These are phyloP conservation scores for Entophlyctis helioformis DNA, from an alignment of 192 early-diverging fungal species.

Conservation along the genomic window DNA sequence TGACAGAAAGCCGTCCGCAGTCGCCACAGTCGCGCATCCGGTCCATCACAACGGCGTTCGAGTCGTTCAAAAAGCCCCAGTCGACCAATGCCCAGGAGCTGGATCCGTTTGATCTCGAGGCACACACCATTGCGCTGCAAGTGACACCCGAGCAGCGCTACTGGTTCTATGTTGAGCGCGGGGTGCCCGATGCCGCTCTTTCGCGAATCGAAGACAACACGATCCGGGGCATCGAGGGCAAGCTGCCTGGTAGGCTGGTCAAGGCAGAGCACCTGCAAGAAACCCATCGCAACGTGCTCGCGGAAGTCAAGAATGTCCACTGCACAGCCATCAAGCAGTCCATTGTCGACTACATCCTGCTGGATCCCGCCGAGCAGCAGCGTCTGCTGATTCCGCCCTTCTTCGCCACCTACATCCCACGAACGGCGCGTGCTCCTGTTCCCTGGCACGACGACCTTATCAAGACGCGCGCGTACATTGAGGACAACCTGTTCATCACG, in stretches of 20 bases:
- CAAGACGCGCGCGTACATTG: constrained; percentile 17
- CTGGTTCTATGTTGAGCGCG: constrained; percentile 36
- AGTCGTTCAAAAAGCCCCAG: neutral
- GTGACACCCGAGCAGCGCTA: constrained; percentile 41
- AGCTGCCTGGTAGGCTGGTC: constrained; percentile 18
- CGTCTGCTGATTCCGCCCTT: constrained; percentile 33
- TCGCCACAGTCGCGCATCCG: constrained; percentile 28
- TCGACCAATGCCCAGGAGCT: constrained; percentile 8
- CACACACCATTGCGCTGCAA: constrained; percentile 35
- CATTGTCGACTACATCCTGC: constrained; percentile 47
- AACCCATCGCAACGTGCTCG: constrained; percentile 13
- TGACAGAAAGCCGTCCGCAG: too few species aligned
- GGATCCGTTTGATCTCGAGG: constrained; percentile 40
- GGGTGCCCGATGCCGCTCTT: constrained; percentile 24
- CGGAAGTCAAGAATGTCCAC: constrained; percentile 30
- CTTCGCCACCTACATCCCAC: constrained; percentile 14
- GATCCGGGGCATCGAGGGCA: constrained; percentile 11
- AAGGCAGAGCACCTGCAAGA: constrained; percentile 12
- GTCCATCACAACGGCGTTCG: constrained; percentile 4
- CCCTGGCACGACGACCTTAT: constrained; percentile 41
- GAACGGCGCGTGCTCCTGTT: constrained; percentile 42
- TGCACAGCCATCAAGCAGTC: constrained; percentile 28
- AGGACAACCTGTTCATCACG: constrained; percentile 38
- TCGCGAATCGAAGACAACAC: constrained; percentile 23
- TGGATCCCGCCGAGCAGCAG: constrained; percentile 34